Evolutionary conservation across 1,284 basidiomycete genomes (phyloP).

Genomic region (Mycena citricolor): DNA sequence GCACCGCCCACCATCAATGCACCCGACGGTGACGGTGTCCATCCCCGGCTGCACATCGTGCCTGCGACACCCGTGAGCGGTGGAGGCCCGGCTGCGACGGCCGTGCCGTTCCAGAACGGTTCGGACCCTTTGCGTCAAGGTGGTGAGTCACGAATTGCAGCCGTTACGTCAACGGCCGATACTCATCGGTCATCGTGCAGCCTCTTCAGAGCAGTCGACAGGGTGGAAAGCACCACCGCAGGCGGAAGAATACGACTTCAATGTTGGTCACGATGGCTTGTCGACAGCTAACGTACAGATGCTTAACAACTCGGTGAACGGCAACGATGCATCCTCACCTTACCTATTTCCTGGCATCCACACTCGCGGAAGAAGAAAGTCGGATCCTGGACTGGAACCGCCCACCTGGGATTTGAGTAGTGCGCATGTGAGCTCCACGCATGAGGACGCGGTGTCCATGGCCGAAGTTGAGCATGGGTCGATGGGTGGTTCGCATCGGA

Average conservation of each 20-base stretch:
- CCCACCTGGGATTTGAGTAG: constrained; percentile 49
- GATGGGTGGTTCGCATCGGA: constrained; percentile 16
- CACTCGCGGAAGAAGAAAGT: constrained; percentile 55
- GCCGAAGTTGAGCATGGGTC: constrained; percentile 42
- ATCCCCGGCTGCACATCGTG: constrained; percentile 70
- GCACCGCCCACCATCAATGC: constrained; percentile 64
- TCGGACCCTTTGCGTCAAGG: constrained; percentile 51
- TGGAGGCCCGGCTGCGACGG: constrained; percentile 46
- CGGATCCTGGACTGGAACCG: constrained; percentile 59
- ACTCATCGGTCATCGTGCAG: constrained; percentile 5
- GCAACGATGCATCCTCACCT: constrained; percentile 5
- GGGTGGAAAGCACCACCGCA: too few species aligned
- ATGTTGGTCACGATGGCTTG: too few species aligned
- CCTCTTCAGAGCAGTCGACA: too few species aligned
- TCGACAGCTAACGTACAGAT: too few species aligned
- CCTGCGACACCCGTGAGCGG: constrained; percentile 78
- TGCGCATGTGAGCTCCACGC: constrained; percentile 30
- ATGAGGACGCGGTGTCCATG: constrained; percentile 45
- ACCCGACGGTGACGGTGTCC: constrained; percentile 58
- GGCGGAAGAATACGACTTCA: too few species aligned
- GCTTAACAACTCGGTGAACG: too few species aligned
- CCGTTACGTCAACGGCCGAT: too few species aligned
- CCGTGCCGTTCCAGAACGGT: constrained; percentile 49
- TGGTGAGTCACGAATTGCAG: too few species aligned
- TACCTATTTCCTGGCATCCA: constrained; percentile 35